Conservation (phyloP, 2,329 filamentous ascomycete species). For the Lachnellula suecica region DNA sequence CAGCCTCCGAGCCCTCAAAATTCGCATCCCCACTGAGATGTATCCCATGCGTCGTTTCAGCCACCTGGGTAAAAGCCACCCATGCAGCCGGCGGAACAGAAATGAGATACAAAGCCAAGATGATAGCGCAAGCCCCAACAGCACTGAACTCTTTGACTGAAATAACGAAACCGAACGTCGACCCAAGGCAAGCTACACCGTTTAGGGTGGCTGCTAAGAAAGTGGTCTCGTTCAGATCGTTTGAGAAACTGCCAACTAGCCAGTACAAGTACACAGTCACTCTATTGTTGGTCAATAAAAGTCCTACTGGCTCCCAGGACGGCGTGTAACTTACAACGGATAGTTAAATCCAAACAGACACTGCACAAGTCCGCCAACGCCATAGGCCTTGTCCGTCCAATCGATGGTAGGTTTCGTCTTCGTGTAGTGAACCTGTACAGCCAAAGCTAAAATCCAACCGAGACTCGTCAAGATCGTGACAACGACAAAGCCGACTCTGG, state of each 20-base stretch:
- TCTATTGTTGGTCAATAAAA: neutral
- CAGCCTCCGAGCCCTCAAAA: neutral
- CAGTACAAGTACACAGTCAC: neutral
- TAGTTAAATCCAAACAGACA: neutral
- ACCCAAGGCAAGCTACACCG: neutral
- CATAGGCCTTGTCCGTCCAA: neutral
- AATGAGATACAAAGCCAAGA: neutral
- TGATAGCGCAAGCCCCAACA: neutral
- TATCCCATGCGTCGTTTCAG: neutral
- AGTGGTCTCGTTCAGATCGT: neutral
- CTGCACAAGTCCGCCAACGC: neutral
- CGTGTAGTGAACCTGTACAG: neutral
- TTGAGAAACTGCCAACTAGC: neutral
- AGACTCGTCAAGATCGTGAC: neutral
- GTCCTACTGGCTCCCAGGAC: neutral
- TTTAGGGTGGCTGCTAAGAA: neutral
- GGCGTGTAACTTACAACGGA: neutral
- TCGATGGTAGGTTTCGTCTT: neutral
- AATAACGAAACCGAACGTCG: neutral
- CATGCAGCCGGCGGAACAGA: neutral
- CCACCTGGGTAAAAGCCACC: neutral
- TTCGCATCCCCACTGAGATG: neutral
- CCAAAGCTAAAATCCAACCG: neutral
- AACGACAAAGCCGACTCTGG: neutral
- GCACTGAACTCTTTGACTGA: neutral